Conservation (phyloP, 2,329 filamentous ascomycete genomes). For the Phialocephala sp. region DNA sequence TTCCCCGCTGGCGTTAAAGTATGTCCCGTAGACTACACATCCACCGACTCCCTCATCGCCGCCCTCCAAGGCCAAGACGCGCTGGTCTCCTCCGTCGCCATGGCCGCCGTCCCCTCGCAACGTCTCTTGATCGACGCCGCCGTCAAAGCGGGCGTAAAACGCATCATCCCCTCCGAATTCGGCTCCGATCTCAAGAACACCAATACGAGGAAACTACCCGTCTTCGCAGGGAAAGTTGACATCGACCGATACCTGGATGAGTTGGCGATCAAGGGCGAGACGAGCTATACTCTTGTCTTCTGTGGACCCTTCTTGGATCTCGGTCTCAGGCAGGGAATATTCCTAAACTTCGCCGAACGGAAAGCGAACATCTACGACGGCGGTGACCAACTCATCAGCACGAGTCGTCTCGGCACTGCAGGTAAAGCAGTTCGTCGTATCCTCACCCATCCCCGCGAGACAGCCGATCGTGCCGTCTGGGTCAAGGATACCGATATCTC, state of each 20-base stretch:
- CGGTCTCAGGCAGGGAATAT: constrained; percentile 49
- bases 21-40: constrained; percentile 53
- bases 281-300: constrained; percentile 60
- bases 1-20: constrained; percentile 47
- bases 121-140: constrained; percentile 60
- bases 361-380: constrained; percentile 54
- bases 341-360: constrained; percentile 51
- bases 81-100: constrained; percentile 54
- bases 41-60: constrained; percentile 47
- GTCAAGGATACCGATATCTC: constrained; percentile 53
- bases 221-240: constrained; percentile 57
- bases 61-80: constrained; percentile 63
- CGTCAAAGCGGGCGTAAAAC: constrained; percentile 60
- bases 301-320: constrained; percentile 65
- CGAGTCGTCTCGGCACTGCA: constrained; percentile 53
- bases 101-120: constrained; percentile 48
- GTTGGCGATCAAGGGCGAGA: constrained; percentile 44
- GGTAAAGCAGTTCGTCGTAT: constrained; percentile 56
- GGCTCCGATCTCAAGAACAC: constrained; percentile 48
- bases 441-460: constrained; percentile 55
- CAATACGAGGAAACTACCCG: constrained; percentile 50
- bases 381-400: constrained; percentile 54
- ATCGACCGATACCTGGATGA: constrained; percentile 49
- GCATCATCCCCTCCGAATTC: constrained; percentile 67
- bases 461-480: constrained; percentile 56